Conservation (phyloP, 2,329 filamentous ascomycete genomes). For the Penicillium sp. region DNA sequence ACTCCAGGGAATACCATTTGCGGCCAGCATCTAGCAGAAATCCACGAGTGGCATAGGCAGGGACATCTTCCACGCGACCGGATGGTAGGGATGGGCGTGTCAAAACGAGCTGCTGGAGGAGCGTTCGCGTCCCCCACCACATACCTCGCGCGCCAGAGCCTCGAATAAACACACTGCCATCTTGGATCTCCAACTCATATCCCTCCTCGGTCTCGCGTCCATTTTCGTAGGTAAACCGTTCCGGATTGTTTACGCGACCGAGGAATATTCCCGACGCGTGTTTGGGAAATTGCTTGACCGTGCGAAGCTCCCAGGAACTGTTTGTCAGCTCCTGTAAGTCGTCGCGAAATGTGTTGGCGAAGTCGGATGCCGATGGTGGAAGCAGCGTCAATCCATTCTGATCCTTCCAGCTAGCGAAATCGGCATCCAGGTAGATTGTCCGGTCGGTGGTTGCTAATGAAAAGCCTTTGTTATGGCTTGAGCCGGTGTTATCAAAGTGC, state of each 20-base stretch:
- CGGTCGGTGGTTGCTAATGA: constrained; percentile 12
- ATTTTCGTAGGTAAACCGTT: constrained; percentile 49
- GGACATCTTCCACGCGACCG: constrained; percentile 51
- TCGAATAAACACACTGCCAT: constrained; percentile 45
- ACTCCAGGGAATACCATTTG: constrained; percentile 57
- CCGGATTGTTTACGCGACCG: constrained; percentile 24
- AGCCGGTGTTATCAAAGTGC: constrained; percentile 30
- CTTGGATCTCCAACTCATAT: constrained; percentile 47
- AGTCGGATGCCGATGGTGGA: constrained; percentile 52
- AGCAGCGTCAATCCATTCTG: constrained; percentile 52
- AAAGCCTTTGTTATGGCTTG: constrained; percentile 20
- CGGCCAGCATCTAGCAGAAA: constrained; percentile 56
- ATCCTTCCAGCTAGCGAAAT: constrained; percentile 45
- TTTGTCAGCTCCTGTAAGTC: constrained; percentile 48
- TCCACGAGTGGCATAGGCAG: constrained; percentile 53
- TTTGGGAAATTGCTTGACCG: constrained; percentile 37
- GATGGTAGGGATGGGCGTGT: constrained; percentile 39
- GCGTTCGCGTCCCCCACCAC: constrained; percentile 59
- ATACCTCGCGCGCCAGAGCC: constrained; percentile 57
- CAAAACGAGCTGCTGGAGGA: constrained; percentile 53
- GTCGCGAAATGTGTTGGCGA: constrained; percentile 48
- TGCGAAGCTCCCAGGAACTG: constrained; percentile 44
- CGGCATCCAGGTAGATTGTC: constrained; percentile 41
- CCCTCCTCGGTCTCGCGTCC: constrained; percentile 51
- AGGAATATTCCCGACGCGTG: constrained; percentile 47